Evolutionary conservation across 352 stramenopile species (phyloP), one percentile per base, ranked within the genome.

Genomic region (Globisporangium takayamanum): DNA sequence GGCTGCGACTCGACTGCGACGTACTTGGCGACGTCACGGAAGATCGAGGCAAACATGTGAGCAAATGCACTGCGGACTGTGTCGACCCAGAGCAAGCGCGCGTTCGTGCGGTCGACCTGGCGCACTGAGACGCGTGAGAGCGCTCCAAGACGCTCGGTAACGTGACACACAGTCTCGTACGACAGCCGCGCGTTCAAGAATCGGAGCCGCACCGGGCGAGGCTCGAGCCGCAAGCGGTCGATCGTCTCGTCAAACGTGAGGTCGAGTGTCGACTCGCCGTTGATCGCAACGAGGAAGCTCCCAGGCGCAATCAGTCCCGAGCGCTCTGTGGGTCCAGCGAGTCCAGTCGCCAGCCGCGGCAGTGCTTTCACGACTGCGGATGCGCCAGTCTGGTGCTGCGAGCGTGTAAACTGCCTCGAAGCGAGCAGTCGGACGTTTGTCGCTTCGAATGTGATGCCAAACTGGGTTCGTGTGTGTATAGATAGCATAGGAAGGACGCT

Each of bases 371-470:
- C 75, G 39, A 90, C 80, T 0, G 82, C 80, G 3, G 76, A 88
- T 18, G 76, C 73, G 1, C 72, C 70, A 5, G 73, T 61, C 12
- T 62, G 49, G 18, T 46, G 42, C 22, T 74, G 71, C 0, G 58
- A 68, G 22, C 62, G 66, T 55, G 83, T 59, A 33, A 79, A 88
- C 26, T 79, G 76, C 18, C 72, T 80, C 14, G 77, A 73, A 3
- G 78, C 73, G 2, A 92, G 57, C 55, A 92, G 67, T 7, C 78
- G 78, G 47, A 89, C 52, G 47, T 88, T 79, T 1, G 82, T 89
- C 7, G 82, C 80, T 57, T 92, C 82, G 53, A 92, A 87, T 6
- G 80, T 89, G 47, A 92, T 89, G 5, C 82, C 82, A 50, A 92
- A 71, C 82, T 92, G 33, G 2, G 41, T 45, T 8, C 39, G 8